Evolutionary conservation across 495 filamentous ascomycete species (phyloP).

Genomic region (Choiromyces venosus): DNA sequence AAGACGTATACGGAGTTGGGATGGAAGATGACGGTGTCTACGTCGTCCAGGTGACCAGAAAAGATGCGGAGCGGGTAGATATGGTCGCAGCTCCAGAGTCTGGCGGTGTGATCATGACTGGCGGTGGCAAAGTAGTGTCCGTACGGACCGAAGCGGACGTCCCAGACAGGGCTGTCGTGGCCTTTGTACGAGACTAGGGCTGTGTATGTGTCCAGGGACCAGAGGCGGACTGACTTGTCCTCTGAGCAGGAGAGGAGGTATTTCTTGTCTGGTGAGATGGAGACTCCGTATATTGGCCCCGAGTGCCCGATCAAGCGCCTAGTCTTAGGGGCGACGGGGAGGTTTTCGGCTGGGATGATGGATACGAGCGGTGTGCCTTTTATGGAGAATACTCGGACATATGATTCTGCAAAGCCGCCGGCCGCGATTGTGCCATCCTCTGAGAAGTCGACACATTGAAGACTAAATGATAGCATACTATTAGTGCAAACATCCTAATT

Average conservation of each 20-base stretch:
- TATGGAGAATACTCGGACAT: conserved; percentile 86
- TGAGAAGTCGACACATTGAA: conserved; percentile 89
- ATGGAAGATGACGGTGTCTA: conserved; percentile 81
- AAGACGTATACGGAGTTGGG: conserved; percentile 90
- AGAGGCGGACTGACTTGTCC: conserved; percentile 81
- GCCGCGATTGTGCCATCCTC: conserved; percentile 79
- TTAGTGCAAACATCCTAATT: conserved; percentile 21
- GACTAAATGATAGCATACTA: conserved; percentile 47
- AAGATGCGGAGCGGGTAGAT: conserved; percentile 84
- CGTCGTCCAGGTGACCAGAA: conserved; percentile 82
- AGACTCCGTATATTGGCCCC: conserved; percentile 78
- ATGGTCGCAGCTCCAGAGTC: conserved; percentile 85
- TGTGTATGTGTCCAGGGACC: conserved; percentile 84
- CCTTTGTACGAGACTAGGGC: conserved; percentile 89
- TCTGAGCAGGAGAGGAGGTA: conserved; percentile 81
- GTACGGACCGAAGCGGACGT: conserved; percentile 82
- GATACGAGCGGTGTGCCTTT: conserved; percentile 64
- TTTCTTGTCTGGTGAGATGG: conserved; percentile 74
- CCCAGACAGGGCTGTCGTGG: conserved; percentile 82
- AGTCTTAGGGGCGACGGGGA: conserved; percentile 52
- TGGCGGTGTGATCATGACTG: conserved; percentile 79
- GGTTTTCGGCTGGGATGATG: conserved; percentile 43
- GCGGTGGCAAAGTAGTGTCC: conserved; percentile 92
- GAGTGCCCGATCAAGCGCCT: conserved; percentile 89
- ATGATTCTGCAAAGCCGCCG: conserved; percentile 82